phyloP scores from a whole-genome alignment of 2,329 filamentous ascomycete species.

The Hyphodiscus sp. region DNA sequence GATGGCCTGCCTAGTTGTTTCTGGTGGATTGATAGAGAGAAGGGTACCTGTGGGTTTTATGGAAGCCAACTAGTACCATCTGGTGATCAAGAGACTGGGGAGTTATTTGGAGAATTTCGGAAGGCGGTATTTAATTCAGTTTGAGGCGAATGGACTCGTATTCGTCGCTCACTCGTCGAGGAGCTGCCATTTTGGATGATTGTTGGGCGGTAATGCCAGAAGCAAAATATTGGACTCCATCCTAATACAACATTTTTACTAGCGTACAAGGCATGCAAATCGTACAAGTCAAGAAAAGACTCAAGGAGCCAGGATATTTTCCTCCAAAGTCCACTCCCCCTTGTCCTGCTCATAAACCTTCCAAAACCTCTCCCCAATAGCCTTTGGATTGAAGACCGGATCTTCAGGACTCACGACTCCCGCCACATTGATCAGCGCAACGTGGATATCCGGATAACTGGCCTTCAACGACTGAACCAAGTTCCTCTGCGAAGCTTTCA shows the following conservation, averaged over 20 bases:
- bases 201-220: too few species aligned
- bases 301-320: constrained; percentile 27
- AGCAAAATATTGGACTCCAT: too few species aligned
- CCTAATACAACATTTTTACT: too few species aligned
- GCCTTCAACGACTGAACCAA: constrained; percentile 39
- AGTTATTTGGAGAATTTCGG: neutral
- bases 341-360: constrained; percentile 36
- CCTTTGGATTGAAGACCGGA: constrained; percentile 36
- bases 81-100: neutral
- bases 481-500: constrained; percentile 46
- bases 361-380: constrained; percentile 40
- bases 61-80: neutral
- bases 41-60: neutral
- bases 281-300: too few species aligned
- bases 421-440: constrained; percentile 40
- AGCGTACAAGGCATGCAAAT: too few species aligned
- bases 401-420: constrained; percentile 36
- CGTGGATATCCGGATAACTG: constrained; percentile 35
- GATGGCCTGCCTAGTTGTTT: neutral
- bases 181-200: too few species aligned
- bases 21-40: neutral
- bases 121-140: neutral
- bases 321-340: constrained; percentile 33
- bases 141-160: neutral
- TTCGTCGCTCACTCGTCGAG: too few species aligned